These are phyloP conservation scores for Aspergillus alliaceus DNA, from an alignment of 2,329 filamentous ascomycete genomes.

Conservation along the genomic window DNA sequence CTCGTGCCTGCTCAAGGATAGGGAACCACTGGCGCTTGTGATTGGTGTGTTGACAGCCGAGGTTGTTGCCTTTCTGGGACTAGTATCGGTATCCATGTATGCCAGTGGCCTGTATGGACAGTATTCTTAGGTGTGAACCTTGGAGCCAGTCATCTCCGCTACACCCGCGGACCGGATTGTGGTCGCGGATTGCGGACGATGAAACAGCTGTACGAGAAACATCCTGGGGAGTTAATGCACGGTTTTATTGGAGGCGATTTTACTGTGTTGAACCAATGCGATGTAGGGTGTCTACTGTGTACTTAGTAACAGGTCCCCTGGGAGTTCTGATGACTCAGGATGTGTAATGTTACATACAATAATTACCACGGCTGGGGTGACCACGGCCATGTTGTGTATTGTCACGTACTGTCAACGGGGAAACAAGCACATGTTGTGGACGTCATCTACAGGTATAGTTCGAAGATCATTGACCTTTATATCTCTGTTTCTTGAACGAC, in stretches of 20 bases:
- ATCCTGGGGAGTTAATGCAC: not conserved
- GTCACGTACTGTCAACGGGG: slow-evolving; percentile 13
- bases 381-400: slow-evolving; percentile 9
- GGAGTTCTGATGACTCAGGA: not conserved
- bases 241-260: not conserved
- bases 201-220: not conserved
- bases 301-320: too few relatives aligned
- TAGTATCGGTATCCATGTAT: not conserved
- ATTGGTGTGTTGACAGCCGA: slow-evolving; percentile 9
- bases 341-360: not conserved
- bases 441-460: not conserved
- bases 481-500: not conserved
- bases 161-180: too few relatives aligned
- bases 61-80: slow-evolving; percentile 6
- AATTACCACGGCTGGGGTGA: not conserved
- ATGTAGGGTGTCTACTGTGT: not conserved
- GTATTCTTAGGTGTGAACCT: not conserved
- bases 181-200: not conserved
- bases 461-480: not conserved
- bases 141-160: not conserved
- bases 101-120: too few relatives aligned
- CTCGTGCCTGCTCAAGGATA: slow-evolving; percentile 19
- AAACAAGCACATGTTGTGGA: not conserved
- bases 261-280: not conserved
- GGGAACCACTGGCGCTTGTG: slow-evolving; percentile 5